Conservation (phyloP, 2,329 filamentous ascomycete genomes). For the Leptodontidium sp. region DNA sequence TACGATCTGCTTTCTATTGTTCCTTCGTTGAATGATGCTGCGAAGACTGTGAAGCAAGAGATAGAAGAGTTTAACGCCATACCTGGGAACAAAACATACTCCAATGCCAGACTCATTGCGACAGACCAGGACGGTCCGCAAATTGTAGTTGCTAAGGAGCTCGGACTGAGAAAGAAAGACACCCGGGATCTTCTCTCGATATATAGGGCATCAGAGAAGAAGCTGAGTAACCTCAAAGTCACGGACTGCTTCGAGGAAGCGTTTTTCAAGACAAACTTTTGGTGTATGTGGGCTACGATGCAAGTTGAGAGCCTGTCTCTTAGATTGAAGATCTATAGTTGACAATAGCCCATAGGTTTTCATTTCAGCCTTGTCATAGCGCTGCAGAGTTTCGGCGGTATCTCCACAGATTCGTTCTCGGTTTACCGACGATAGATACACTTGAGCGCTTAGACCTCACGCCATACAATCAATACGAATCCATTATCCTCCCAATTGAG, state of each 20-base stretch:
- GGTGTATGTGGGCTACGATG: conserved; percentile 50
- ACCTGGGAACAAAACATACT: conserved; percentile 32
- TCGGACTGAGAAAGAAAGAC: conserved; percentile 40
- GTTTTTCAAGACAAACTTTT: conserved; percentile 50
- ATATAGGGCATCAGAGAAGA: conserved; percentile 24
- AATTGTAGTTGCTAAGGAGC: conserved; percentile 40
- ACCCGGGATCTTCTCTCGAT: conserved; percentile 36
- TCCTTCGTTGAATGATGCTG: conserved; percentile 37
- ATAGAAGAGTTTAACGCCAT: conserved; percentile 39
- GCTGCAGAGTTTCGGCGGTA: conserved; percentile 50
- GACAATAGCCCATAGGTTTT: conserved; percentile 31
- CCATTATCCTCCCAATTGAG: conserved; percentile 47
- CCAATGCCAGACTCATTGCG: conserved; percentile 41
- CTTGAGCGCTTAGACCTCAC: conserved; percentile 45
- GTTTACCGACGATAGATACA: conserved; percentile 45
- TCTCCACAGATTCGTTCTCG: conserved; percentile 48
- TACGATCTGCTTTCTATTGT: conserved; percentile 44
- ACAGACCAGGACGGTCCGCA: conserved; percentile 36
- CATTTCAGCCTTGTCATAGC: conserved; percentile 50
- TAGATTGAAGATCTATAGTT: neutral
- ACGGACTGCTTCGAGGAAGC: conserved; percentile 35
- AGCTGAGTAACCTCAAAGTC: conserved; percentile 28
- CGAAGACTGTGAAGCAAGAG: conserved; percentile 42
- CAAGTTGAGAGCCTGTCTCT: conserved; percentile 28
- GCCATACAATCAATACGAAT: conserved; percentile 49